phyloP scores from a whole-genome alignment of 2,329 filamentous ascomycete species.

The Nannizziopsis barbatae region DNA sequence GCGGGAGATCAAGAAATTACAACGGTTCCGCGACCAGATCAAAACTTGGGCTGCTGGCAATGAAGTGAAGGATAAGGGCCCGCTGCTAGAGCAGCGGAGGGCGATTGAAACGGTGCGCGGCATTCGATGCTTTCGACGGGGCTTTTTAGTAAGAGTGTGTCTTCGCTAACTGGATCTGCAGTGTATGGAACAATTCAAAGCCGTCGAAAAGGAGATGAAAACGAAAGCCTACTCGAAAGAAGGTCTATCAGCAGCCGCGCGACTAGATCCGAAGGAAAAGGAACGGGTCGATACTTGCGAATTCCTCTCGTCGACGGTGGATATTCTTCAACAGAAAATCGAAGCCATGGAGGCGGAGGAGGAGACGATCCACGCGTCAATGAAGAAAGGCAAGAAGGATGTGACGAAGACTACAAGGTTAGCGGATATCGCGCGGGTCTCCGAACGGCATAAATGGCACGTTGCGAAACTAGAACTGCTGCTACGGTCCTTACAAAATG shows the following conservation, averaged over 20 bases:
- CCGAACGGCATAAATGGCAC: constrained; percentile 95
- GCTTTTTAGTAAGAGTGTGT: constrained; percentile 1
- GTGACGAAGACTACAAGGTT: constrained; percentile 73
- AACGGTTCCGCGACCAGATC: constrained; percentile 93
- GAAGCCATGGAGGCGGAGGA: constrained; percentile 84
- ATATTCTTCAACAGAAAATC: constrained; percentile 87
- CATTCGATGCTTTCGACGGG: background rate
- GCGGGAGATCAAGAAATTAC: constrained; percentile 99
- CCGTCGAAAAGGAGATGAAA: constrained; percentile 99
- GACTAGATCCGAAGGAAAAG: constrained; percentile 94
- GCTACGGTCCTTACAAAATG: constrained; percentile 82
- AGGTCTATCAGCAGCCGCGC: constrained; percentile 78
- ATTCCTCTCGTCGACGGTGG: constrained; percentile 76
- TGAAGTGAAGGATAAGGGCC: constrained; percentile 99
- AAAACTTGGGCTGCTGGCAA: constrained; percentile 98
- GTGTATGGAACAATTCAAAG: constrained; percentile 97
- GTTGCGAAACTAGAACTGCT: constrained; percentile 85
- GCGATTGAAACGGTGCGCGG: constrained; percentile 78
- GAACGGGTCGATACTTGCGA: constrained; percentile 82
- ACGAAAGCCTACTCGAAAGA: constrained; percentile 99
- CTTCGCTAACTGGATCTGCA: constrained; percentile 19
- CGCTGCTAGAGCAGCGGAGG: constrained; percentile 83
- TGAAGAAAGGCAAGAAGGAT: constrained; percentile 93
- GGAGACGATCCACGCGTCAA: constrained; percentile 70
- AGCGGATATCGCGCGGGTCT: constrained; percentile 68